Evolutionary conservation across 768 basidiomycete species (phyloP).

Genomic region (Rhodotorula diobovata): DNA sequence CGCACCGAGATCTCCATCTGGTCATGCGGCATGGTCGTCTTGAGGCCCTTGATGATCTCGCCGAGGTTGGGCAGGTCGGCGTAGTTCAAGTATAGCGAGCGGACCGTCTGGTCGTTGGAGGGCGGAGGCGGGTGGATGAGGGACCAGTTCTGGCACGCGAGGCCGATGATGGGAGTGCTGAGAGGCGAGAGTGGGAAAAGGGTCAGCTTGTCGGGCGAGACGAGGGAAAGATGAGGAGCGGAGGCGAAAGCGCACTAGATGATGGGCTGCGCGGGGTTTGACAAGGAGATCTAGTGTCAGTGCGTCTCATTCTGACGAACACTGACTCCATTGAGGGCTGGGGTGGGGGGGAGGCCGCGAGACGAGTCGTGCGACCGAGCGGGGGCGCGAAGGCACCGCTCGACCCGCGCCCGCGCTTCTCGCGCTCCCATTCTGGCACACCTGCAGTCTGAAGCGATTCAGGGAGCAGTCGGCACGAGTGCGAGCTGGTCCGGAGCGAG

Average conservation of each 20-base stretch:
- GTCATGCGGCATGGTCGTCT: conserved; percentile 56
- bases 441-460: too few relatives aligned
- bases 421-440: too few relatives aligned
- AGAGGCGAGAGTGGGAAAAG: not conserved
- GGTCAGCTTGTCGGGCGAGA: not conserved
- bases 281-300: too few relatives aligned
- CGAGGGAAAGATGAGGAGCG: not conserved
- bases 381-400: too few relatives aligned
- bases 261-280: conserved; percentile 25
- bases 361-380: too few relatives aligned
- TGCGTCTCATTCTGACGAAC: not conserved
- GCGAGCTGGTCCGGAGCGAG: too few relatives aligned
- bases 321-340: too few relatives aligned
- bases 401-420: too few relatives aligned
- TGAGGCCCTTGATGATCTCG: conserved; percentile 57
- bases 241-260: conserved; percentile 10
- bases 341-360: too few relatives aligned
- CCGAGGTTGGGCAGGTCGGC: conserved; percentile 77
- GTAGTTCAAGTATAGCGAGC: conserved; percentile 59
- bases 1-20: conserved; percentile 62
- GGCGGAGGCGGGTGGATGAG: conserved; percentile 37
- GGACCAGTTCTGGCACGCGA: conserved; percentile 39
- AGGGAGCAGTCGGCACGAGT: too few relatives aligned
- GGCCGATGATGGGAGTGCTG: conserved; percentile 22
- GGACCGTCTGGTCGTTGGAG: not conserved